Percentiles rank a stretch among this genome's conserved stretches.
phyloP scores from a whole-genome alignment of 202 grass and related monocot genomes.

The Dendrocalamus latiflorus region DNA sequence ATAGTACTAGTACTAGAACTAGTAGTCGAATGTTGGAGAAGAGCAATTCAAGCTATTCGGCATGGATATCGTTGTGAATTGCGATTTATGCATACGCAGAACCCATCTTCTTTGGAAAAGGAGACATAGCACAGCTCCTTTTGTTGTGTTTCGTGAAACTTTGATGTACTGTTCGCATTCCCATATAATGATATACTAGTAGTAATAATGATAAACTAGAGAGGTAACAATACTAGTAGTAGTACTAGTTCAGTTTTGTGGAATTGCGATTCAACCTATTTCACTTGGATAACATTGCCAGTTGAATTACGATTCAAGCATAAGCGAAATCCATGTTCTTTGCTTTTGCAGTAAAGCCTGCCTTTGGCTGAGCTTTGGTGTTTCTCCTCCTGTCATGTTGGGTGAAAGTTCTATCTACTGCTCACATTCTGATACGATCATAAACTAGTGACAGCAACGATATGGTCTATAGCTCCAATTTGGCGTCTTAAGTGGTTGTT shows the following conservation, averaged over 20 bases:
- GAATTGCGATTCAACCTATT: too few species aligned
- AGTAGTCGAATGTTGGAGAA: neutral
- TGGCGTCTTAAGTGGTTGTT: neutral
- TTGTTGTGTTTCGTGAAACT: neutral
- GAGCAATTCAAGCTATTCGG: neutral
- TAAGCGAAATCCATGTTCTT: neutral
- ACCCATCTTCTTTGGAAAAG: neutral
- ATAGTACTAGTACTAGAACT: neutral
- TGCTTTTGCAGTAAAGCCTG: neutral
- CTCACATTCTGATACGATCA: neutral
- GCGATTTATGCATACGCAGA: neutral
- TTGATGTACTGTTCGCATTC: neutral
- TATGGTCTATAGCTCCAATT: neutral
- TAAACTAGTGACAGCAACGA: neutral
- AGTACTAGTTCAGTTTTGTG: too few species aligned
- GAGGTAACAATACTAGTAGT: too few species aligned
- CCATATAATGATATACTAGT: neutral
- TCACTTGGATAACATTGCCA: neutral
- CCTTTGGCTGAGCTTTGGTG: neutral
- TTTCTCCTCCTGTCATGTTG: neutral
- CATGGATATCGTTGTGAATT: too few species aligned
- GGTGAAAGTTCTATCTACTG: too few species aligned
- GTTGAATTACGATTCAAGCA: neutral
- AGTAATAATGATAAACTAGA: too few species aligned
- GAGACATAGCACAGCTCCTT: too few species aligned